Evolutionary conservation across 768 basidiomycete species (phyloP), one percentile per base, ranked within the genome.

Genomic region (Leccinum longicurvipes): DNA sequence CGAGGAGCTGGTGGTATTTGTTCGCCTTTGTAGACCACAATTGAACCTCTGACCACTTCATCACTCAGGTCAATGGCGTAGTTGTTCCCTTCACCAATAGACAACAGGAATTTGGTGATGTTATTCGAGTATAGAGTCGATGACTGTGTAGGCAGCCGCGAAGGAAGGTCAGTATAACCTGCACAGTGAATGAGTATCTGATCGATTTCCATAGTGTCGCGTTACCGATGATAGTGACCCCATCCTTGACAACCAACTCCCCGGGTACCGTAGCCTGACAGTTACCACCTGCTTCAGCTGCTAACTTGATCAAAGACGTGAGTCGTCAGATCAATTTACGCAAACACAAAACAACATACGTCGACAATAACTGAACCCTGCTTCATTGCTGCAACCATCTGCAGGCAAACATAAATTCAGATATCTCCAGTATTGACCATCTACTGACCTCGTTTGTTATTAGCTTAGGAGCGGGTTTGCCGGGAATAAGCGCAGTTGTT

Each of bases 111-210:
- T 68, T 94, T 94, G 34, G 88, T 86, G 59, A 94, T 85, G 65
- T 94, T 94, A 72, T 94, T 94, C 6, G 92, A 94, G 69, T 94
- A 94, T 6, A 94, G 74, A 3, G 90, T 91, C 4, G 89, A 91
- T 5, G 91, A 91, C 64, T 94, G 92, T 0, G 92, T 94, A 15
- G 92, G 92, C 32, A 94, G 74, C 36, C 92, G 82, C n/a, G 91
- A 92, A 6, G 91, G 87, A 48, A 93, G 76, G 71, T 94, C 92
- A 47, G 88, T 86, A 67, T 90, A 91, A 39, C 89, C 89, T 91
- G 60, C 1, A 46, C 49, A 49, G 8, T 25, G 32, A 34, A 41
- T 65, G 19, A 49, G 52, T 24, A 54, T 44, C 23, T 39, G 27
- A 39, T 28, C 17, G 21, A 45, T 58, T 47, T 24, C 47, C 59